Evolutionary conservation across 345 rosid species (phyloP), one percentile per base, ranked within the genome.

Genomic region (Crucihimalaya himalaica): DNA sequence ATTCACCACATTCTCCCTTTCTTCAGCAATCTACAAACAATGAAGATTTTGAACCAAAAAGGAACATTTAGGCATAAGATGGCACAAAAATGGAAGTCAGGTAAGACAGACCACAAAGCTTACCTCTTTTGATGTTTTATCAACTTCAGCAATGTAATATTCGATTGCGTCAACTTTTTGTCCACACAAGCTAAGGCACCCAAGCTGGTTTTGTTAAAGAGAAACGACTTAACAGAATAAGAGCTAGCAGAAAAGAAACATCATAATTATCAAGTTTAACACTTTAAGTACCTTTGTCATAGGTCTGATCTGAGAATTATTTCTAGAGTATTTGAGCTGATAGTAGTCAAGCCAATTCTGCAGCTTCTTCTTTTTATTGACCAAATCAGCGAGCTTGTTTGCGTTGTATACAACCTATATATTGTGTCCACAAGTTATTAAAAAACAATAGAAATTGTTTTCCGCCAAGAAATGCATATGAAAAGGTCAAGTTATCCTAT

Each of bases 301-400:
- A 6, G 93, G 97, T 76, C 79, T 83, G 61, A 11, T 74, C 68
- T 78, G 75, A 19, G 85, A 62, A 70, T 71, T 79, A 47, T 84
- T 84, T 78, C 97, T 81, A 21, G 85, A 54, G 78, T 75, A 84
- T 78, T 85, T 95, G 28, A 83, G 81, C 78, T 95, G 89, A 71
- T 88, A 83, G 61, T 87, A 95, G 73, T 84, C 98, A 42, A 88
- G 91, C 97, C 97, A 91, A 65, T 94, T 94, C 82, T 84, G 92
- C 82, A 80, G 50, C 20, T 62, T 87, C 71, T 85, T 77, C 85
- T 77, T 92, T 83, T 84, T 85, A 56, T 76, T 68, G 52, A 95
- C 96, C 93, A 95, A 80, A 63, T 78, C 81, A 8, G 97, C 85
- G 20, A 95, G 93, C 72, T 89, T 85, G 79, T 95, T 95, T 66